phyloP scores from a whole-genome alignment of 768 basidiomycete genomes.

The Filobasidium floriforme region DNA sequence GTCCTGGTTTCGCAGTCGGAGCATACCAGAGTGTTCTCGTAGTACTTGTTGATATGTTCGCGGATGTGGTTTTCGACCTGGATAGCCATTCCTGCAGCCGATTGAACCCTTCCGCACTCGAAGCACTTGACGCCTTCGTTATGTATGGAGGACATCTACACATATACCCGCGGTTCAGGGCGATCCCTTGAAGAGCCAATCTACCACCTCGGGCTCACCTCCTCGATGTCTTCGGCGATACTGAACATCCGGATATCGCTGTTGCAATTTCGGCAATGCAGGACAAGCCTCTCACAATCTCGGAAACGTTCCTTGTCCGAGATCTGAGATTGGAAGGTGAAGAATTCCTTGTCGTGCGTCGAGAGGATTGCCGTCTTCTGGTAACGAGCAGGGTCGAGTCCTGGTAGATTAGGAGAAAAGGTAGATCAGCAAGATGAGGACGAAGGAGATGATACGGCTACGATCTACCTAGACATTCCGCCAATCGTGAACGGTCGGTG shows the following conservation, averaged over 20 bases:
- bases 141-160: background rate
- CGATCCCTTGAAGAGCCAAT: too few species aligned
- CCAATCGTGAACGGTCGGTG: constrained; percentile 80
- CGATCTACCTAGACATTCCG: constrained; percentile 83
- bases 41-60: constrained; percentile 66
- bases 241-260: constrained; percentile 43
- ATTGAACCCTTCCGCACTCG: constrained; percentile 55
- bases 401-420: constrained; percentile 17
- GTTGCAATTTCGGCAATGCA: constrained; percentile 72
- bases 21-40: constrained; percentile 82
- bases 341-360: constrained; percentile 60
- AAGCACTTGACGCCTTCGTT: constrained; percentile 60
- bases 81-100: constrained; percentile 59
- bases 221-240: constrained; percentile 18
- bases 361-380: constrained; percentile 28
- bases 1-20: constrained; percentile 81
- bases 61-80: constrained; percentile 87
- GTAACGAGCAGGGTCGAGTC: constrained; percentile 44
- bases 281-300: constrained; percentile 60
- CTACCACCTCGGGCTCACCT: background rate
- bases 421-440: constrained; percentile 2
- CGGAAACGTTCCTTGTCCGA: constrained; percentile 81
- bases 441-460: background rate
- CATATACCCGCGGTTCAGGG: too few species aligned
- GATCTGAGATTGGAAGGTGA: constrained; percentile 77